These are phyloP conservation scores for Baorangia bicolor DNA, from an alignment of 768 basidiomycete genomes.

Conservation along the genomic window DNA sequence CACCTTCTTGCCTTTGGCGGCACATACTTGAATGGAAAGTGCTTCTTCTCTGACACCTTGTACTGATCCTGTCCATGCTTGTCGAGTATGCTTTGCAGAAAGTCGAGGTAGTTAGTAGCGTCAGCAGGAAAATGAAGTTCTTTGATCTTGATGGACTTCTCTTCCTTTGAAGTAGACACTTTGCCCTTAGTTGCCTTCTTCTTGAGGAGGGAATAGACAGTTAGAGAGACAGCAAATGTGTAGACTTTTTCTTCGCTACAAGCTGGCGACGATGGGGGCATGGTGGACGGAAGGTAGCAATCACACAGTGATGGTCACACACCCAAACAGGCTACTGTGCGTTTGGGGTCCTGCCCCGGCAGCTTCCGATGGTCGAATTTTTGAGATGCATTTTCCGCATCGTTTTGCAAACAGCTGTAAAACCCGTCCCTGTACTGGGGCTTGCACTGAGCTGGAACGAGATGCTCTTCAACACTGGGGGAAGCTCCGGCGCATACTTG, in stretches of 20 bases:
- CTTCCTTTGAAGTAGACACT: background rate
- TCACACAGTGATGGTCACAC: background rate
- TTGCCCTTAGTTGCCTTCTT: background rate
- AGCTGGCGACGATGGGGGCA: background rate
- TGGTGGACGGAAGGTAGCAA: background rate
- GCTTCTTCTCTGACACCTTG: conserved; percentile 22
- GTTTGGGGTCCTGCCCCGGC: background rate
- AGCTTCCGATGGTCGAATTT: background rate
- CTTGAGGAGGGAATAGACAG: background rate
- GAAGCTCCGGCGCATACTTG: conserved; percentile 83
- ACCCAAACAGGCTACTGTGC: background rate
- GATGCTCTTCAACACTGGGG: conserved; percentile 71
- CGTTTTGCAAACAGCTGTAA: background rate
- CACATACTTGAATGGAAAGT: conserved; percentile 12
- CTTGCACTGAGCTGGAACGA: conserved; percentile 70
- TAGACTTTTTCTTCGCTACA: background rate
- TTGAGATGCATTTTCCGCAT: background rate
- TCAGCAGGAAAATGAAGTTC: background rate
- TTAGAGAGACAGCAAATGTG: background rate
- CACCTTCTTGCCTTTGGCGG: conserved; percentile 5
- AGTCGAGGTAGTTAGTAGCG: background rate
- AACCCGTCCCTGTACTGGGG: no score
- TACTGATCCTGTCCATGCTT: conserved; percentile 11
- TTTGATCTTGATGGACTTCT: conserved; percentile 5
- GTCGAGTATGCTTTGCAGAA: conserved; percentile 6